These are phyloP conservation scores for Candida montana DNA, from an alignment of 805 yeast genomes.

Conservation along the genomic window DNA sequence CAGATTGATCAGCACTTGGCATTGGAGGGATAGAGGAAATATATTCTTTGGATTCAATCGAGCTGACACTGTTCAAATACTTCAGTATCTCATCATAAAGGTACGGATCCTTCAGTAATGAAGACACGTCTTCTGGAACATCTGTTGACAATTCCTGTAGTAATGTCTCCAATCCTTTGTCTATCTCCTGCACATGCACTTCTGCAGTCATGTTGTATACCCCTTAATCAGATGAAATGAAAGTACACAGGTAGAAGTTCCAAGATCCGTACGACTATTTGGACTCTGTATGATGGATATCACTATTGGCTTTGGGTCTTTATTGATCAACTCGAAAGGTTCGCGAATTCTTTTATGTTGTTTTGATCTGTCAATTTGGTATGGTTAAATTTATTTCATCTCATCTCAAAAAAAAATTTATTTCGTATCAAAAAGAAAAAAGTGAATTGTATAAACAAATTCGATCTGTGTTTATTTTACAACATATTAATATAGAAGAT, in stretches of 20 bases:
- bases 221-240: too few species aligned
- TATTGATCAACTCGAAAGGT: too few species aligned
- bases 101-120: slow-evolving; percentile 26
- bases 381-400: neutral
- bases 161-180: neutral
- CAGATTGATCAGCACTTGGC: slow-evolving; percentile 25
- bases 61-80: slow-evolving; percentile 36
- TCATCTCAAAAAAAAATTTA: neutral
- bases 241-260: too few species aligned
- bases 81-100: slow-evolving; percentile 32
- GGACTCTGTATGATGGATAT: too few species aligned
- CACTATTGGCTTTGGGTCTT: too few species aligned
- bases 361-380: too few species aligned
- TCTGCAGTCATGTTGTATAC: neutral
- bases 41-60: slow-evolving; percentile 44
- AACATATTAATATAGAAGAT: slow-evolving; percentile 5
- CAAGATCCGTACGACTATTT: too few species aligned
- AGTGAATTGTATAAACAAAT: neutral
- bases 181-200: neutral
- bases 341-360: too few species aligned
- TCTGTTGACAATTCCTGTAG: slow-evolving; percentile 11
- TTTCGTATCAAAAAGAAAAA: neutral
- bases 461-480: neutral
- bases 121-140: slow-evolving; percentile 21
- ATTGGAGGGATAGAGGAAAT: slow-evolving; percentile 36